These are phyloP conservation scores for Plasmodium cynomolgi DNA, from an alignment of 169 alveolate genomes.

Conservation along the genomic window DNA sequence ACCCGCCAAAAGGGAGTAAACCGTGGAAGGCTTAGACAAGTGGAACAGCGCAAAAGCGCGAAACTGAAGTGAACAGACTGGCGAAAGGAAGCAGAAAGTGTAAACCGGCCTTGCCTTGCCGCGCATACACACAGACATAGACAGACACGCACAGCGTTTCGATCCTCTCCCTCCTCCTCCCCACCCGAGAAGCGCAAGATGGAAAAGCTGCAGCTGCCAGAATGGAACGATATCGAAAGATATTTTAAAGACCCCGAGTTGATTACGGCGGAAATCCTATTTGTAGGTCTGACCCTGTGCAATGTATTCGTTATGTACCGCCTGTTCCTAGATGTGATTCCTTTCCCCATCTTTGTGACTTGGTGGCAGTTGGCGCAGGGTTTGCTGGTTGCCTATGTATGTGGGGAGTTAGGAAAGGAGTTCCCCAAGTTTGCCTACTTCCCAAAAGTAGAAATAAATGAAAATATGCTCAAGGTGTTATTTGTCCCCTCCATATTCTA, in stretches of 20 bases:
- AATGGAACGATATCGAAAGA: conserved; percentile 87
- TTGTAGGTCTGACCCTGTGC: conserved; percentile 89
- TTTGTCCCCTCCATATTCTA: conserved; percentile 90
- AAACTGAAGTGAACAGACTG: conserved; percentile 11
- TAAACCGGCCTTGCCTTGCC: background rate
- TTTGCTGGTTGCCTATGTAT: conserved; percentile 91
- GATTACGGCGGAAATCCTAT: conserved; percentile 89
- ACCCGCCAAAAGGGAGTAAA: background rate
- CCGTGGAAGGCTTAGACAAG: background rate
- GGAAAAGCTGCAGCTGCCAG: conserved; percentile 71
- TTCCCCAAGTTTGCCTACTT: conserved; percentile 90
- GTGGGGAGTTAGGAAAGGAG: conserved; percentile 91
- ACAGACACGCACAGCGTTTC: background rate
- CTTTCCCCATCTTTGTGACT: conserved; percentile 93
- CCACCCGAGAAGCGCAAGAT: conserved; percentile 9
- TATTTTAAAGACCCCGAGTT: conserved; percentile 90
- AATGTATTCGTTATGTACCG: conserved; percentile 93
- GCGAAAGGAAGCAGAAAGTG: background rate
- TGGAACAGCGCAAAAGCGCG: background rate
- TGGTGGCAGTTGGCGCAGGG: conserved; percentile 95
- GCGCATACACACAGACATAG: conserved; percentile 14
- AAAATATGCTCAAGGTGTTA: conserved; percentile 84
- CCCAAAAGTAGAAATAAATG: conserved; percentile 88
- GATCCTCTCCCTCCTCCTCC: background rate
- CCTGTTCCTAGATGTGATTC: conserved; percentile 90